phyloP scores from a whole-genome alignment of 2,329 filamentous ascomycete species.

The Cercospora sp. region DNA sequence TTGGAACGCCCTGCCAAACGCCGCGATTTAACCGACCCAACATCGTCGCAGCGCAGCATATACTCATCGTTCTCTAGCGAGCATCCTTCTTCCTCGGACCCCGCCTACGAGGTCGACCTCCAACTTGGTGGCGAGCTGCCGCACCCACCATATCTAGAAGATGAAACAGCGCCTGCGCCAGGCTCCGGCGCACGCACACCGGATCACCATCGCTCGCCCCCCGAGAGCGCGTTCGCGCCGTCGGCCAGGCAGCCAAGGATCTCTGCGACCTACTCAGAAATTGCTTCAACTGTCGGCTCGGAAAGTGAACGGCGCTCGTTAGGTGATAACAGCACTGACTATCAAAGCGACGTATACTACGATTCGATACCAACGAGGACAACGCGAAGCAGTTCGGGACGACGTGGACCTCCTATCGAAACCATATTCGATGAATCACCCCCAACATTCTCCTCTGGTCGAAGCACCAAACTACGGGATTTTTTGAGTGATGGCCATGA shows the following conservation, averaged over 20 bases:
- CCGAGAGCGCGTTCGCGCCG: conserved; percentile 16
- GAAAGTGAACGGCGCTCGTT: conserved; percentile 68
- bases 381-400: conserved; percentile 64
- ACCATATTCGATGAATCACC: conserved; percentile 79
- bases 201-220: conserved; percentile 25
- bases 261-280: conserved; percentile 59
- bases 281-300: conserved; percentile 66
- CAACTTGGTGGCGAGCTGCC: conserved; percentile 25
- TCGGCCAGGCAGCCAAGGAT: conserved; percentile 42
- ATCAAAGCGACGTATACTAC: conserved; percentile 73
- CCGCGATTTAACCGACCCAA: conserved; percentile 39
- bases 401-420: conserved; percentile 70
- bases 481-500: conserved; percentile 49
- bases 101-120: conserved; percentile 29
- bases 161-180: conserved; percentile 19
- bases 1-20: conserved; percentile 39
- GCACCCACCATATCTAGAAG: conserved; percentile 19
- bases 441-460: conserved; percentile 35
- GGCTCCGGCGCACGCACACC: conserved; percentile 20
- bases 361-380: conserved; percentile 73
- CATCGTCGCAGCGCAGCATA: conserved; percentile 29
- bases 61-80: conserved; percentile 31
- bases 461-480: conserved; percentile 47
- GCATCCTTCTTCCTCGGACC: conserved; percentile 13
- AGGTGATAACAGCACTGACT: conserved; percentile 76